These are phyloP conservation scores for Cytospora schulzeri DNA, from an alignment of 2,329 filamentous ascomycete species.

Conservation along the genomic window DNA sequence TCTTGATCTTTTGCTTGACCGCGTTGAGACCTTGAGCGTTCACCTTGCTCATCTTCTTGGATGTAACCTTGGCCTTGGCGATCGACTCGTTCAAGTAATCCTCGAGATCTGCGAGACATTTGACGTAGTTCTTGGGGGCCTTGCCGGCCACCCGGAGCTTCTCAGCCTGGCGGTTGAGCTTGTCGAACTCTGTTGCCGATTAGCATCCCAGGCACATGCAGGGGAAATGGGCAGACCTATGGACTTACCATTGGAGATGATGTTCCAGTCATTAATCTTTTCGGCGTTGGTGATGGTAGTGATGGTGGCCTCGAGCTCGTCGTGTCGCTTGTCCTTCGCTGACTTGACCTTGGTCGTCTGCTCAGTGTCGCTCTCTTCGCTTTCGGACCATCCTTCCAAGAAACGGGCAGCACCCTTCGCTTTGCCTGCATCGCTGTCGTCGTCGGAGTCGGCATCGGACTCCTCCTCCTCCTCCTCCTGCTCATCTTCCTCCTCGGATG, in stretches of 20 bases:
- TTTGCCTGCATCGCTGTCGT: constrained; percentile 65
- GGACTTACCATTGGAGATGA: constrained; percentile 83
- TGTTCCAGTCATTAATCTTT: constrained; percentile 97
- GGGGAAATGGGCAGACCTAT: background rate
- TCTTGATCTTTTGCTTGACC: constrained; percentile 97
- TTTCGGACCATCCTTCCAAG: constrained; percentile 73
- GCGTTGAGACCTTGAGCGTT: constrained; percentile 93
- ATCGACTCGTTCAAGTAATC: constrained; percentile 92
- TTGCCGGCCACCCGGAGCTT: constrained; percentile 78
- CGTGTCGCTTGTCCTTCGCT: constrained; percentile 94
- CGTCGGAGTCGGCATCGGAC: constrained; percentile 47
- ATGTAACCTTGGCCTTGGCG: constrained; percentile 91
- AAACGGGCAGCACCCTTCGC: constrained; percentile 78
- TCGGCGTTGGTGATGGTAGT: constrained; percentile 92
- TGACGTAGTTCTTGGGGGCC: constrained; percentile 88
- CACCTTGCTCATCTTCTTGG: constrained; percentile 98
- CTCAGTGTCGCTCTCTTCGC: constrained; percentile 86
- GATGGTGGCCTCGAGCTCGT: constrained; percentile 89
- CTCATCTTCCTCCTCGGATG: constrained; percentile 55
- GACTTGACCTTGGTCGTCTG: constrained; percentile 87
- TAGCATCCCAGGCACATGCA: constrained; percentile 22
- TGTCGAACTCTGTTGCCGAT: constrained; percentile 76
- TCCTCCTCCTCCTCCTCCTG: constrained; percentile 57
- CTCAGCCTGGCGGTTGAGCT: constrained; percentile 81
- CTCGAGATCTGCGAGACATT: constrained; percentile 90